Evolutionary conservation across 2,329 filamentous ascomycete genomes (phyloP).

Genomic region (Ceratocystis eucalypticola): DNA sequence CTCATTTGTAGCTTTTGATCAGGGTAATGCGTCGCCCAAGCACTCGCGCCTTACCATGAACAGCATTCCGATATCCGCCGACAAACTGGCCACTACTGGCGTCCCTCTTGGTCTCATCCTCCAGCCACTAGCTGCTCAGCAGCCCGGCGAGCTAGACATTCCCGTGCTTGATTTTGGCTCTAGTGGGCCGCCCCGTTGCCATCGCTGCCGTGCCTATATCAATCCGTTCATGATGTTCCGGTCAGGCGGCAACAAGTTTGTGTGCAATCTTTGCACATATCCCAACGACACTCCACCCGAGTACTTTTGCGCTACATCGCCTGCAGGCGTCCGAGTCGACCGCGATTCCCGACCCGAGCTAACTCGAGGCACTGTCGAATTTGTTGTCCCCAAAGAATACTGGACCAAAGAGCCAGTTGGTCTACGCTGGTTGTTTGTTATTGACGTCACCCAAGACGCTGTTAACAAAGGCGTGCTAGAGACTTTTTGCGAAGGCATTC

Average conservation of each 20-base stretch:
- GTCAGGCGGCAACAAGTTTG: slow-evolving; percentile 86
- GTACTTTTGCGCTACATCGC: slow-evolving; percentile 86
- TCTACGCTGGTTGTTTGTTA: slow-evolving; percentile 75
- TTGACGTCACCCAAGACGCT: slow-evolving; percentile 86
- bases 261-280: slow-evolving; percentile 96
- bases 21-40: slow-evolving; percentile 93
- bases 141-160: slow-evolving; percentile 73
- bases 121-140: slow-evolving; percentile 72
- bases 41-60: slow-evolving; percentile 85
- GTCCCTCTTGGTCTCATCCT: slow-evolving; percentile 77
- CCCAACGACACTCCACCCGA: slow-evolving; percentile 83
- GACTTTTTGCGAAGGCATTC: slow-evolving; percentile 78
- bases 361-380: slow-evolving; percentile 85
- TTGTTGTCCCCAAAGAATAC: slow-evolving; percentile 94
- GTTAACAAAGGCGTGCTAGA: slow-evolving; percentile 83
- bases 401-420: slow-evolving; percentile 91
- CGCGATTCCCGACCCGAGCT: slow-evolving; percentile 80
- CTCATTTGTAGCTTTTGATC: slow-evolving; percentile 86
- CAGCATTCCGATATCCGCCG: slow-evolving; percentile 72
- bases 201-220: slow-evolving; percentile 88
- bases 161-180: slow-evolving; percentile 95
- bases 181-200: slow-evolving; percentile 74
- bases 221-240: slow-evolving; percentile 99
- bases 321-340: slow-evolving; percentile 75
- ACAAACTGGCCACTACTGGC: slow-evolving; percentile 66